A percentile compares a stretch with the other conserved stretches of the same genome.
Evolutionary conservation across 2,329 filamentous ascomycete genomes (phyloP).

Genomic region (Cytospora leucostoma): DNA sequence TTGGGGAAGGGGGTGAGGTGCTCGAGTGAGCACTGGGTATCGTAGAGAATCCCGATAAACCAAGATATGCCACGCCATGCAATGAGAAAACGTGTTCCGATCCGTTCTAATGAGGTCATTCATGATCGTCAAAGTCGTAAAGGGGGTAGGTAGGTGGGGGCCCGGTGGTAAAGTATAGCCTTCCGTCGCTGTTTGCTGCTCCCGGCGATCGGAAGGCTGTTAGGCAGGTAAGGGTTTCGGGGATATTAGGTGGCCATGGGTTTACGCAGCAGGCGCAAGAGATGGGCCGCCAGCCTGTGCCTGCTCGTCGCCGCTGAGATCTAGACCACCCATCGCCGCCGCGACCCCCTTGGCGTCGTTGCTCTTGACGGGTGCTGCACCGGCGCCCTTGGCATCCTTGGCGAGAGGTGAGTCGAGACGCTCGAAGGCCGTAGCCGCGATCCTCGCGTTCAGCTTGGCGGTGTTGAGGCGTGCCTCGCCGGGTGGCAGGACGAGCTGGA

Average conservation of each 20-base stretch:
- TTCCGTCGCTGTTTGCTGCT: not conserved
- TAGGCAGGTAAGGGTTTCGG: not conserved
- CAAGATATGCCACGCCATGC: slow-evolving; percentile 22
- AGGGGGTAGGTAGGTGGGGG: not conserved
- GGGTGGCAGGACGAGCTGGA: slow-evolving; percentile 87
- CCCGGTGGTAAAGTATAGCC: slow-evolving; percentile 12
- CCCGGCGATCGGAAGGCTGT: not conserved
- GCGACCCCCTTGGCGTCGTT: slow-evolving; percentile 21
- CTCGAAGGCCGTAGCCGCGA: slow-evolving; percentile 80
- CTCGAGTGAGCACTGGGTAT: slow-evolving; percentile 14
- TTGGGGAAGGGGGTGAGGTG: not conserved
- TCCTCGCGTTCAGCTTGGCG: slow-evolving; percentile 85
- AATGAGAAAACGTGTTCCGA: slow-evolving; percentile 23
- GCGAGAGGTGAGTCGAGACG: slow-evolving; percentile 59
- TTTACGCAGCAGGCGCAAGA: slow-evolving; percentile 24
- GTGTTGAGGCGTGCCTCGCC: slow-evolving; percentile 91
- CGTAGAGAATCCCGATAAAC: slow-evolving; percentile 12
- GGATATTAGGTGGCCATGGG: not conserved
- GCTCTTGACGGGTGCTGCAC: slow-evolving; percentile 17
- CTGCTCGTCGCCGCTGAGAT: slow-evolving; percentile 25
- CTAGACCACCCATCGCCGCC: slow-evolving; percentile 22
- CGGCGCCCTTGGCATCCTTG: slow-evolving; percentile 29
- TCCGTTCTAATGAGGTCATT: slow-evolving; percentile 4
- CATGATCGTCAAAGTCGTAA: slow-evolving; percentile 18
- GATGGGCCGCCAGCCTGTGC: slow-evolving; percentile 15